Base-by-base conservation (phyloP, 164 flowering plant genomes). In the Kingdonia uniflora region DNA sequence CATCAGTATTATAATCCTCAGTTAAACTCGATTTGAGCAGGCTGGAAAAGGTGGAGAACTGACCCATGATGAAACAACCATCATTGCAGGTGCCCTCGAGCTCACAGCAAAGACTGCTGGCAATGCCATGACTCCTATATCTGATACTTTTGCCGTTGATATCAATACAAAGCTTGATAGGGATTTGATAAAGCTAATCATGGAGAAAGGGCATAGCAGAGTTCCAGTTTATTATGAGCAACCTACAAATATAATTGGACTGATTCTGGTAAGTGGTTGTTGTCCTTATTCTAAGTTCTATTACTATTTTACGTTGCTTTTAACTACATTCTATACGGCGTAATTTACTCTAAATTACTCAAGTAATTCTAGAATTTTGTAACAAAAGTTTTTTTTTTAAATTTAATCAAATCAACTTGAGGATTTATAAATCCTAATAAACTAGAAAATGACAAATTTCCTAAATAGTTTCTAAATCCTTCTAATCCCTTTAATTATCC, bases 41-140 rank as follows among this genome's bases (percentile, higher is more conserved):
- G 98, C 98, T 54, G 99, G 99, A 64, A 92, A 92, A 76, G 99
- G 99, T 58, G 99, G 99, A 49, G 99, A 92, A 62, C 72, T 92
- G 65, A 88, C 97, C 23, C 96, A 79, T 67, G 95, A 89, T 62
- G 97, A 94, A 72, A 94, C 99, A 48, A 89, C 99, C 45, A 92
- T 92, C 55, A 92, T 92, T 67, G 87, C 97, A 44, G 99, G 99
- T 53, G 99, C 99, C 49, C 82, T 92, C 37, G 91, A 84, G 68
- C 87, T 92, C 39, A 56, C 76, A 15, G 92, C 76, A 63, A 92
- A 92, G 71, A 85, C 81, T 35, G 99, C 95, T 40, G 53, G 79
- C 55, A 87, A 84, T 74, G 94, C 99, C 33, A 92, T 92, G 99
- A 88, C 95, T 63, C 95, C 92, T 25, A 86, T 92, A 62, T 68